phyloP scores from a whole-genome alignment of 179 eudicot genomes.

The Nepenthes alata region DNA sequence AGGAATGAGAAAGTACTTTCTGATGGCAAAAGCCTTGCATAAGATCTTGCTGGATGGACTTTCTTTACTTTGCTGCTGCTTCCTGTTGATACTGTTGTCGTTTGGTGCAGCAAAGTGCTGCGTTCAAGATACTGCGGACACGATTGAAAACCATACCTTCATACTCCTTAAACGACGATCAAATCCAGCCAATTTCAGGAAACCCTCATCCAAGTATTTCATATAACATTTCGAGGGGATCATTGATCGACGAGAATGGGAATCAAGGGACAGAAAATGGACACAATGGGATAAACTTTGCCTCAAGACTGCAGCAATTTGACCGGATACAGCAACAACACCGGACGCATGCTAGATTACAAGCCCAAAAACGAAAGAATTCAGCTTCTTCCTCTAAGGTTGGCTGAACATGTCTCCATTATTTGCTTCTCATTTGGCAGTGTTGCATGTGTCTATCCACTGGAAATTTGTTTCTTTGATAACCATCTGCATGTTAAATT shows the following conservation, averaged over 20 bases:
- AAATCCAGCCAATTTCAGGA: slow-evolving; percentile 23
- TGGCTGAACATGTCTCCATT: neutral
- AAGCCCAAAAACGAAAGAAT: slow-evolving; percentile 23
- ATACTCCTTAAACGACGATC: slow-evolving; percentile 57
- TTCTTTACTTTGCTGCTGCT: neutral
- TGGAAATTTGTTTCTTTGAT: neutral
- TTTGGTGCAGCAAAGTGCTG: slow-evolving; percentile 82
- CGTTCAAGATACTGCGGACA: slow-evolving; percentile 86
- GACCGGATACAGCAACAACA: slow-evolving; percentile 61
- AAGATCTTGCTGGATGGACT: neutral
- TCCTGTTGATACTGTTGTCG: neutral
- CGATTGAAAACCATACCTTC: slow-evolving; percentile 86
- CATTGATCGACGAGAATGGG: slow-evolving; percentile 26
- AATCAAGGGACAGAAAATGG: slow-evolving; percentile 25
- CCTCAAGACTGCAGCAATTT: slow-evolving; percentile 61
- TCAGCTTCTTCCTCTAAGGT: slow-evolving; percentile 53
- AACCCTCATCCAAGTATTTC: slow-evolving; percentile 19
- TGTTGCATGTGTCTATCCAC: neutral
- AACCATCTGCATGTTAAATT: neutral
- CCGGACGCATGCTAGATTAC: slow-evolving; percentile 39
- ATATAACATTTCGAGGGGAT: slow-evolving; percentile 18
- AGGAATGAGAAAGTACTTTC: no score
- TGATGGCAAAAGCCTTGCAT: no score
- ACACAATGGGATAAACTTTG: slow-evolving; percentile 69
- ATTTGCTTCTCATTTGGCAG: neutral